Evolutionary conservation across 2,329 filamentous ascomycete species (phyloP), one percentile per base, ranked within the genome.

Genomic region (Fusarium scirpi): DNA sequence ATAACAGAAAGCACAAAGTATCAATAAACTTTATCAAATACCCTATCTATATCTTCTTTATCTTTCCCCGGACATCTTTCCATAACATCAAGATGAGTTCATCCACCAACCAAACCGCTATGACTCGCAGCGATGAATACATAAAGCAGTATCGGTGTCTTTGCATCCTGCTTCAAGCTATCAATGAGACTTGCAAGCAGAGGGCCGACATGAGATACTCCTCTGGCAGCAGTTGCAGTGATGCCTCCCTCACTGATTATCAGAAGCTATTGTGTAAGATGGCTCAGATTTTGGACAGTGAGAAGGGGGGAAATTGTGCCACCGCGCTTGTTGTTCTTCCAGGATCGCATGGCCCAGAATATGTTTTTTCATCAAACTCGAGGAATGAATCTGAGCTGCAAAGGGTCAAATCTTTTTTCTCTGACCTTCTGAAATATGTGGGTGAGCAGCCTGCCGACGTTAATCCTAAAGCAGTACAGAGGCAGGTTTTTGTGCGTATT

Each of bases 131-230:
- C 29, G 8, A 12, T 15, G 13, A 59, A 13, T 22, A 59, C 3
- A n/a, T 38, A 24, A 59, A 11, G 12, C 48, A 59, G 40, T 59
- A 55, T 24, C 57, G n/a, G 41, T 59, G 40, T 40, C 57, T 59
- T 20, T 55, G 57, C 13, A 59, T 59, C 8, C 16, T 55, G 24
- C 48, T 59, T 24, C 57, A 59, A 20, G 48, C 57, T 27, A 30
- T 55, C 40, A 59, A 59, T 9, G 48, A 59, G 29, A 55, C 57
- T 40, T 59, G 57, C 16, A 59, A 59, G 6, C 40, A 13, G 3
- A 59, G 18, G 24, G 29, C 9, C 10, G 41, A 59, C 25, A 59
- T 46, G 5, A 30, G 11, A 55, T 46, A 46, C 40, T 59, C 57
- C 10, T 59, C 30, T 24, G 49, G 57, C 15, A 46, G 20, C 13